phyloP scores from a whole-genome alignment of 208 protist genomes.

The Trypanosomatidae sp. region DNA sequence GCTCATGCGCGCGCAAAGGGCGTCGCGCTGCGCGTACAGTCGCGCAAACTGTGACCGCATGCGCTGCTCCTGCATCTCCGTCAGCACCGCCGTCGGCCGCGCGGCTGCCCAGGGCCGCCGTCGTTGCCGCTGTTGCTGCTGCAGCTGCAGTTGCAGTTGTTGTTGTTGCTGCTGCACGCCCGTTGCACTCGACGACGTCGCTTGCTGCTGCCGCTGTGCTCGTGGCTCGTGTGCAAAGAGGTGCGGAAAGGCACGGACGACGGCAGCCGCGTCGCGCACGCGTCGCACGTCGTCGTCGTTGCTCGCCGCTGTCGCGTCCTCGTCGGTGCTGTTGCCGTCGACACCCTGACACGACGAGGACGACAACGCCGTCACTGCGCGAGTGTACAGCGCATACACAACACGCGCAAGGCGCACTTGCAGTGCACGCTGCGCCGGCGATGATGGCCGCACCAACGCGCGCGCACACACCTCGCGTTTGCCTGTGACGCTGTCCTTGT shows the following conservation, averaged over 20 bases:
- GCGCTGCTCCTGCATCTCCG: slow-evolving; percentile 24
- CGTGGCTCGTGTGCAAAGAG: too few relatives aligned
- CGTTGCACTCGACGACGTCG: not conserved
- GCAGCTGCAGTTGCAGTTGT: not conserved
- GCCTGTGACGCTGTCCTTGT: not conserved
- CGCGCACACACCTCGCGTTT: too few relatives aligned
- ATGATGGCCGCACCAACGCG: too few relatives aligned
- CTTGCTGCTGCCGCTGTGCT: not conserved
- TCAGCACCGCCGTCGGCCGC: slow-evolving; percentile 19
- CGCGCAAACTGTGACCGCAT: slow-evolving; percentile 20
- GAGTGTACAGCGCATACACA: not conserved
- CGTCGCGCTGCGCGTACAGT: slow-evolving; percentile 7
- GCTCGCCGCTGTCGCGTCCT: too few relatives aligned
- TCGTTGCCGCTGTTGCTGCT: slow-evolving; percentile 8
- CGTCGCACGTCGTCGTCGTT: too few relatives aligned
- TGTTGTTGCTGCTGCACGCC: not conserved
- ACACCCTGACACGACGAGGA: too few relatives aligned
- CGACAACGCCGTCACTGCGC: not conserved
- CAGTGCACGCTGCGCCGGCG: not conserved
- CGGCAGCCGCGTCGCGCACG: too few relatives aligned
- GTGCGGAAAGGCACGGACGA: too few relatives aligned
- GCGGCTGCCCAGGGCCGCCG: slow-evolving; percentile 11
- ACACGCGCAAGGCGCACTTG: not conserved
- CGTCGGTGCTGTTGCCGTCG: too few relatives aligned
- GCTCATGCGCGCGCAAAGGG: slow-evolving; percentile 10